These are phyloP conservation scores for Tulasnella calospora DNA, from an alignment of 768 basidiomycete genomes.

Conservation along the genomic window DNA sequence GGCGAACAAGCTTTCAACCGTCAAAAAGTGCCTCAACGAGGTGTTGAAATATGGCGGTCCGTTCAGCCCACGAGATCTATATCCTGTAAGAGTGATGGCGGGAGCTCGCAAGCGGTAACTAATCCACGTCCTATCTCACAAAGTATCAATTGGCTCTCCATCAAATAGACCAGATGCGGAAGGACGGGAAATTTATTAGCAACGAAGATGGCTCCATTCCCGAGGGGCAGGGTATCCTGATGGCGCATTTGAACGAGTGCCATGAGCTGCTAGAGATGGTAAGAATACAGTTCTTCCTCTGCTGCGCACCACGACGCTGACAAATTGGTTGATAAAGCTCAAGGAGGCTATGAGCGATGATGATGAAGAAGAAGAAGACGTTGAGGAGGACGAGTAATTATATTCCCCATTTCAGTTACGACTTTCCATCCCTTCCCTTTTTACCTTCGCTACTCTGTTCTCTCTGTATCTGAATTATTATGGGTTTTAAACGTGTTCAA, in stretches of 20 bases:
- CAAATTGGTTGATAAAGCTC: constrained; percentile 42
- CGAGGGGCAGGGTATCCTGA: constrained; percentile 93
- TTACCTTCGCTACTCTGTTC: constrained; percentile 14
- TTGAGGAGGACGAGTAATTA: constrained; percentile 13
- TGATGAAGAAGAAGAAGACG: constrained; percentile 37
- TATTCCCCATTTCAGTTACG: not conserved
- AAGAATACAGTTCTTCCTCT: constrained; percentile 30
- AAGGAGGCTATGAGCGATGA: constrained; percentile 80
- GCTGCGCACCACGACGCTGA: constrained; percentile 15
- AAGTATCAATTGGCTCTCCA: constrained; percentile 92
- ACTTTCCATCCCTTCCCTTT: constrained; percentile 16
- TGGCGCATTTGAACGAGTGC: constrained; percentile 93
- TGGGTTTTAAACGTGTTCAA: constrained; percentile 6
- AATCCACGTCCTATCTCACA: constrained; percentile 23
- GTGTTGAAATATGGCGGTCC: constrained; percentile 93
- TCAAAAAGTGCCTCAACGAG: constrained; percentile 95
- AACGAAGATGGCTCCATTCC: constrained; percentile 76
- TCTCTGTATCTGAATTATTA: constrained; percentile 5
- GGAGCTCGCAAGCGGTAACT: not conserved
- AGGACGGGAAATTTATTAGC: constrained; percentile 90
- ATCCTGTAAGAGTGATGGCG: constrained; percentile 59
- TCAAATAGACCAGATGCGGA: constrained; percentile 89
- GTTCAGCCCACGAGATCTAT: constrained; percentile 85
- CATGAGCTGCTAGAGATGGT: constrained; percentile 96
- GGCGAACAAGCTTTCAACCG: constrained; percentile 95